Percentiles rank a stretch among this genome's conserved stretches.
Evolutionary conservation across 768 basidiomycete species (phyloP).

Genomic region (Lentinula boryana): DNA sequence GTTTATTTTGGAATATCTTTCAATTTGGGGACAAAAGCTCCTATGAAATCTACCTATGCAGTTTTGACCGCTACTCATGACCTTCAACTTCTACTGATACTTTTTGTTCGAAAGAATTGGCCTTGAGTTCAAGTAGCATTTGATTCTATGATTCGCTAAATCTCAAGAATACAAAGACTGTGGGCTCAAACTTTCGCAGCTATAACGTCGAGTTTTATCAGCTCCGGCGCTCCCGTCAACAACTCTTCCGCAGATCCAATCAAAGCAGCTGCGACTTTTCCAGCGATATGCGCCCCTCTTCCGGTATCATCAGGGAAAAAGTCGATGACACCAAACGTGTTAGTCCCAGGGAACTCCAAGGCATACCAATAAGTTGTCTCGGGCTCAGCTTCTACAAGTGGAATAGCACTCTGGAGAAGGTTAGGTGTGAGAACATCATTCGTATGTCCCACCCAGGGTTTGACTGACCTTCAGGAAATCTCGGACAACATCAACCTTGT

Average conservation of each 20-base stretch:
- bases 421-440: slow-evolving; percentile 4
- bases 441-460: not conserved
- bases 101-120: too few relatives aligned
- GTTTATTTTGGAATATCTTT: too few relatives aligned
- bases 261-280: slow-evolving; percentile 27
- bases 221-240: slow-evolving; percentile 22
- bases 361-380: slow-evolving; percentile 32
- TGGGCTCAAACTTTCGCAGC: slow-evolving; percentile 18
- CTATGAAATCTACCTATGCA: too few relatives aligned
- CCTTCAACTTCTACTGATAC: not conserved
- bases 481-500: slow-evolving; percentile 26
- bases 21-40: too few relatives aligned
- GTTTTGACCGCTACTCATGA: not conserved
- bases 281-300: slow-evolving; percentile 25
- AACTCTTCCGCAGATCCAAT: slow-evolving; percentile 25
- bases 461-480: slow-evolving; percentile 28
- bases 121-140: too few relatives aligned
- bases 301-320: slow-evolving; percentile 28
- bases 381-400: slow-evolving; percentile 27
- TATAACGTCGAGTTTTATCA: slow-evolving; percentile 26
- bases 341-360: slow-evolving; percentile 27
- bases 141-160: too few relatives aligned
- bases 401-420: slow-evolving; percentile 19
- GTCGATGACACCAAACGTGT: slow-evolving; percentile 31
- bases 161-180: too few relatives aligned